Evolutionary conservation across 192 early-diverging fungal species (phyloP), one percentile per base, ranked within the genome.

Genomic region (Entomortierella parvispora): DNA sequence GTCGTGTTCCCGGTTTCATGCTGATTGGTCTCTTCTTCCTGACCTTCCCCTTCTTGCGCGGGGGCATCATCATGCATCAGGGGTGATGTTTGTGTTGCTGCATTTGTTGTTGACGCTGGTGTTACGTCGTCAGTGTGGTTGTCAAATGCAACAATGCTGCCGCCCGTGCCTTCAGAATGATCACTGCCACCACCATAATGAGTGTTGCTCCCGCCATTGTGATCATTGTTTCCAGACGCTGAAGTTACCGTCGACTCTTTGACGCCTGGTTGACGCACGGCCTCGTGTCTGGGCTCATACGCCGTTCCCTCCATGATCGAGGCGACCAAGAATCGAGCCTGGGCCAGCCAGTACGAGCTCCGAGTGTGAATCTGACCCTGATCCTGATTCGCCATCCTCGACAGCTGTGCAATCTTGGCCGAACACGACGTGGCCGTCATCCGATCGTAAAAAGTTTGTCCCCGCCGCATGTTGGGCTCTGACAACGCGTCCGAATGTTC

Each of bases 301-400:
- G 28, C 22, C 2, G 72, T 76, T 2, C 60, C 72, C n/a, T 49
- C 65, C 17, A 47, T 44, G 26, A 76, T 76, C 25, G 54, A 50
- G 34, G 45, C 53, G 3, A 76, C 72, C 59, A 76, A 52, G 22
- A 50, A 58, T 12, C 51, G 31, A 1, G 65, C 72, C 37, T 76
- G 72, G 29, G 65, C 64, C 34, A 40, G 37, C 72, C 72, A 76
- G 23, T 68, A 76, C 4, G 48, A 42, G n/a, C 65, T 57, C 1
- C 72, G 49, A 31, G 34, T 62, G 22, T 62, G 65, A 17, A 42
- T 29, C 48, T 25, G 48, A 11, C n/a, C 9, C 48, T 8, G 48
- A 49, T 2, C 20, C 3, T 18, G 48, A n/a, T n/a, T n/a, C n/a
- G n/a, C 7, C 20, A 25, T n/a, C 20, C n/a, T 31, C 7, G 26